Evolutionary conservation across 192 early-diverging fungal species (phyloP).

Genomic region (Gaertneriomyces sp.): DNA sequence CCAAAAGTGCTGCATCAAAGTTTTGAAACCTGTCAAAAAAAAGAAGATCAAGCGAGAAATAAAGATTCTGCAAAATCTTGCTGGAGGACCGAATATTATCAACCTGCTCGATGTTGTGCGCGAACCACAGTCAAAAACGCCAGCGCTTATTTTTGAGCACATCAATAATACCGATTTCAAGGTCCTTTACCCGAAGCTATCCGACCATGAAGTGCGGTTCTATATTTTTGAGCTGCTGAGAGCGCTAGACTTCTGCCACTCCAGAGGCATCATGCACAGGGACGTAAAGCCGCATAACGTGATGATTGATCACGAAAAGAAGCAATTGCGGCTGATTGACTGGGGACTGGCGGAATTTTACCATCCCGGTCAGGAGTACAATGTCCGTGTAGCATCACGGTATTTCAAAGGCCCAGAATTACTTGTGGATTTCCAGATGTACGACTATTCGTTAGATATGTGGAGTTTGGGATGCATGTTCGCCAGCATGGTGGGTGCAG

Average conservation of each 20-base stretch:
- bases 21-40: constrained; percentile 99
- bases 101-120: constrained; percentile 89
- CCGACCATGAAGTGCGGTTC: constrained; percentile 91
- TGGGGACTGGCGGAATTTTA: constrained; percentile 99
- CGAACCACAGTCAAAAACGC: constrained; percentile 94
- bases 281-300: constrained; percentile 99
- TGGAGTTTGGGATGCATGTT: constrained; percentile 99
- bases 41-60: constrained; percentile 99
- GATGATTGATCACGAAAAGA: constrained; percentile 98
- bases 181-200: constrained; percentile 88
- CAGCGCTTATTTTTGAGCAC: constrained; percentile 93
- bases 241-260: constrained; percentile 97
- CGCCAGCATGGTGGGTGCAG: constrained; percentile 80
- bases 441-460: constrained; percentile 99
- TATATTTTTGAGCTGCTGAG: constrained; percentile 97
- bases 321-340: constrained; percentile 92
- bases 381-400: constrained; percentile 95
- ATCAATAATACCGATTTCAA: constrained; percentile 99
- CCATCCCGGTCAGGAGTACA: constrained; percentile 94
- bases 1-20: constrained; percentile 96
- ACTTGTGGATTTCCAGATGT: constrained; percentile 96
- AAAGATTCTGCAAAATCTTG: constrained; percentile 96
- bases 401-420: constrained; percentile 99
- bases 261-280: constrained; percentile 98
- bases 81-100: constrained; percentile 91